Evolutionary conservation across 495 filamentous ascomycete species (phyloP), one percentile per base, ranked within the genome.

Genomic region (Penicillium coprophilum): DNA sequence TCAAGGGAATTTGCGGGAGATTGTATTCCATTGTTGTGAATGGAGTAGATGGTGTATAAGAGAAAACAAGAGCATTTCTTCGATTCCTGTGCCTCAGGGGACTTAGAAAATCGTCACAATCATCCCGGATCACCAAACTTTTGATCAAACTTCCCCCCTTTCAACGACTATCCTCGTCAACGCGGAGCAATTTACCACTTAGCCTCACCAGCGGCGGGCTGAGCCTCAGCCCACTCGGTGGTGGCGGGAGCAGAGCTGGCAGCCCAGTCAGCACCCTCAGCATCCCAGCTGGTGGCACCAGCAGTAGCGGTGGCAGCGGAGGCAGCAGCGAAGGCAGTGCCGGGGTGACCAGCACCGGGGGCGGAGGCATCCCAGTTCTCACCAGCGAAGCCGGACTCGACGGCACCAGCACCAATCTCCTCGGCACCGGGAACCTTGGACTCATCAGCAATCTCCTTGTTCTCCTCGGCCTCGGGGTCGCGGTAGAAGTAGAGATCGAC

Each of bases 401-500:
- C 81, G 65, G 90, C 85, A 66, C 76, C 83, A 59, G 88, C 63
- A 66, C 87, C 91, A 68, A 89, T 88, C 79, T 97, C 92, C 65
- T 97, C 94, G 57, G 82, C 87, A 69, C 84, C 84, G 46, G 89
- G 82, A 56, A 84, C 75, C 84, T 86, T 86, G 58, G 81, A 56
- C 67, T 83, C 81, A 44, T 86, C 84, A 38, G 79, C 74, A 53
- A 88, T 83, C 81, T 96, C 92, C 86, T 96, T 95, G 79, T 91
- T 88, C 82, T 90, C 92, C 84, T 97, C 92, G 62, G 94, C 92
- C 82, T 98, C 94, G 57, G 94, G 94, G 76, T 98, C 94, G 76
- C 94, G 95, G 88, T 98, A 98, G 86, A 98, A 98, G 90, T 98
- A 98, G 64, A 98, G 85, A 87, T 98, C 94, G 65, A 92, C 89